Percentiles rank a stretch among this genome's conserved stretches.
phyloP scores from a whole-genome alignment of 495 filamentous ascomycete genomes.

The Xanthoparmelia taractica region DNA sequence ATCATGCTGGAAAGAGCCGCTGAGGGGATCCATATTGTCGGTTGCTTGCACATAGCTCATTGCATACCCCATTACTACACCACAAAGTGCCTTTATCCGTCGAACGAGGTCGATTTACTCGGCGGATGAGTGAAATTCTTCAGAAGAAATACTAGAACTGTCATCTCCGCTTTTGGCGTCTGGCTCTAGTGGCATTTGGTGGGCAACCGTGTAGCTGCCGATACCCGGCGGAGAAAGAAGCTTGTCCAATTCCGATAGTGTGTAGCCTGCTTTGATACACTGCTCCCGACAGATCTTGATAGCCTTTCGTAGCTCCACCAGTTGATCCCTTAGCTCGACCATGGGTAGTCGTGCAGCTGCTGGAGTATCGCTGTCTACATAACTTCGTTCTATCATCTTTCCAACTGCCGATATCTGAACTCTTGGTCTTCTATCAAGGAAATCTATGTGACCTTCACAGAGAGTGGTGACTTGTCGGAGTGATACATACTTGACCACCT shows the following conservation, averaged over 20 bases:
- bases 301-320: not conserved
- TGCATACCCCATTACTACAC: not conserved
- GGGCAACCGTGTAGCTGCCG: not conserved
- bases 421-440: not conserved
- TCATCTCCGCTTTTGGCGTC: not conserved
- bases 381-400: not conserved
- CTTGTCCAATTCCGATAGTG: constrained; percentile 1
- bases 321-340: not conserved
- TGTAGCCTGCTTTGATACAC: not conserved
- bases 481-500: not conserved
- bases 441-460: not conserved
- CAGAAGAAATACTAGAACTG: not conserved
- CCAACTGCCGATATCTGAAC: not conserved
- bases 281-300: not conserved
- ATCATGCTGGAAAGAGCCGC: not conserved
- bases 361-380: not conserved
- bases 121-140: not conserved
- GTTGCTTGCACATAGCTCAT: not conserved
- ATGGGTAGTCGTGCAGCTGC: not conserved
- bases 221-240: not conserved
- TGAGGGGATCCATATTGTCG: not conserved
- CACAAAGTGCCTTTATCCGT: not conserved
- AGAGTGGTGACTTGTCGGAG: not conserved
- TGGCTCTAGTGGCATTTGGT: not conserved
- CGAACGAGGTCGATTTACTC: not conserved